Base-by-base conservation (phyloP, 805 yeast genomes). In the Starmerella floris region DNA sequence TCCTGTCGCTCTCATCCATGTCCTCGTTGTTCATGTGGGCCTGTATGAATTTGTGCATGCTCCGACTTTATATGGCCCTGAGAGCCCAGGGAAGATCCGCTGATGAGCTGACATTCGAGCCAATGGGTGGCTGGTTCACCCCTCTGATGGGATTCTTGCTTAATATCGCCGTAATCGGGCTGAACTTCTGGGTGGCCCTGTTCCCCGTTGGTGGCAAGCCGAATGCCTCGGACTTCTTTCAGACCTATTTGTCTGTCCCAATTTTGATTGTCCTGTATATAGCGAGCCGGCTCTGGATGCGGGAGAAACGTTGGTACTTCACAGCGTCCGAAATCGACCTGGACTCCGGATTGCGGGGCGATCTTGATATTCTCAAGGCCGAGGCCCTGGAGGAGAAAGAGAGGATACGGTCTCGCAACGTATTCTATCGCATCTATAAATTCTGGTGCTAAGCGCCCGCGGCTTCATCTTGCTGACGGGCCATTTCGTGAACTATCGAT, bases 171-270 rank as follows among this genome's bases (percentile, higher is more conserved):
- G 77, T 83, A 48, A 65, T 83, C 47, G 62, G 73, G 43, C 83
- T 84, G 22, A 87, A 82, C 63, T 80, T 83, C 67, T 83, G 87
- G 83, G 68, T 77, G 46, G 85, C 91, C 11, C 62, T 79, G 37
- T 82, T 68, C 68, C 94, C 94, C 44, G 56, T 75, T 62, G 74
- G 65, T 22, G 57, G 15, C 6, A 34, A 41, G 1, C 62, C 68
- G 20, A 51, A 52, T 40, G 69, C 68, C 15, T 23, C 42, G 15
- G 47, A 36, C 41, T 76, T 76, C 60, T 75, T 76, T 65, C 62
- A 66, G 58, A 58, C 65, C 44, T 76, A 74, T 56, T 58, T 76
- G 40, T 76, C 79, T 4, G 62, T 60, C 8, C 67, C 68, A 4
- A 55, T 65, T 11, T 56, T 62, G 16, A n/a, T 65, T 17, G 66